phyloP scores from a whole-genome alignment of 805 yeast species.

The Ascoidea tarda region DNA sequence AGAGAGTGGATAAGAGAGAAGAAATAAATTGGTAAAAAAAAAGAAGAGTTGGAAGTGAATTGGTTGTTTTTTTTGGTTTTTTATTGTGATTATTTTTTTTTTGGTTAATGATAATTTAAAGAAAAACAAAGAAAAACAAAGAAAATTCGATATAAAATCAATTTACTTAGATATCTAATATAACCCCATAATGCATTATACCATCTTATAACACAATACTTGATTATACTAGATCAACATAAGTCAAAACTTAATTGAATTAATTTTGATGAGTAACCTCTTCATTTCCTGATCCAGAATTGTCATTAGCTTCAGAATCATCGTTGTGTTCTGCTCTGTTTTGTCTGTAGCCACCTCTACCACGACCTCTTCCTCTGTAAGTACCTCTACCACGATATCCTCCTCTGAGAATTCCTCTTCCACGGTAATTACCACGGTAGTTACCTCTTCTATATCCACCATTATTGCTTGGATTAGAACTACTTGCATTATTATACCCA shows the following conservation, averaged over 20 bases:
- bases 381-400: conserved; percentile 6
- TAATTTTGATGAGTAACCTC: neutral
- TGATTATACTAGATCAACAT: neutral
- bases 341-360: no score
- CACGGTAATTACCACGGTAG: conserved; percentile 9
- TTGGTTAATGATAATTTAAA: no score
- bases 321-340: neutral
- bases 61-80: no score
- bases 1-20: no score
- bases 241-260: neutral
- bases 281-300: neutral
- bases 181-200: no score
- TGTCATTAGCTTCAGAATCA: neutral
- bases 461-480: conserved; percentile 6
- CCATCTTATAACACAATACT: no score
- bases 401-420: conserved; percentile 8
- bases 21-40: no score
- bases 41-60: no score
- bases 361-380: neutral
- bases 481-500: conserved; percentile 13
- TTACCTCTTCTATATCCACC: conserved; percentile 8
- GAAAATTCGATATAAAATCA: no score
- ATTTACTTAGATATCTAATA: no score
- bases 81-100: no score
- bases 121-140: no score